These are phyloP conservation scores for Mariannaea sp. DNA, from an alignment of 2,329 filamentous ascomycete genomes.

Conservation along the genomic window DNA sequence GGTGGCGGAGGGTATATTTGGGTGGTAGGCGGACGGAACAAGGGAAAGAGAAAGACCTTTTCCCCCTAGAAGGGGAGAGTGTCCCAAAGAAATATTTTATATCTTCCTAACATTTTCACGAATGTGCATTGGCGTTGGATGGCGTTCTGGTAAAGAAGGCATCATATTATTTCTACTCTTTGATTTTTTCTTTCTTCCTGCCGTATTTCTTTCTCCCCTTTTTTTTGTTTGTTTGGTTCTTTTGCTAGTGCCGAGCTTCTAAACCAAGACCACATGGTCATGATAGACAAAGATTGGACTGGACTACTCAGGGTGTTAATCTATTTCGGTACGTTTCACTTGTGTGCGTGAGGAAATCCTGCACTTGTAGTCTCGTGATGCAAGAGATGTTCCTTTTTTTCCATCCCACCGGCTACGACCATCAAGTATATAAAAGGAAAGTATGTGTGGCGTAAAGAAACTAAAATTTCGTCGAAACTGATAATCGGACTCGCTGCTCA, in stretches of 20 bases:
- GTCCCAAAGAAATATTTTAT: background rate
- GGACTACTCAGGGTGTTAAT: background rate
- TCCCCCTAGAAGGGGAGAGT: constrained; percentile 13
- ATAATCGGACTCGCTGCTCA: no score
- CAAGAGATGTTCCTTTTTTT: background rate
- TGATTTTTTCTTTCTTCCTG: background rate
- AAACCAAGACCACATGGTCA: constrained; percentile 2
- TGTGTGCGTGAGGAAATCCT: background rate
- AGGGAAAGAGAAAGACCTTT: background rate
- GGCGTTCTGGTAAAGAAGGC: constrained; percentile 31
- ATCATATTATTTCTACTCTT: background rate
- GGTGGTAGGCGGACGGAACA: background rate
- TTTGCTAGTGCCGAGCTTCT: constrained; percentile 3
- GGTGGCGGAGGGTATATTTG: constrained; percentile 25
- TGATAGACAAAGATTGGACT: constrained; percentile 27
- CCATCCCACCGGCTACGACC: no score
- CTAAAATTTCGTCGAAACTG: no score
- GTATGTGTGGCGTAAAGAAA: no score
- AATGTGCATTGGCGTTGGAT: constrained; percentile 30
- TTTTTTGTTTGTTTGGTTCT: background rate
- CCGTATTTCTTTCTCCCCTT: background rate
- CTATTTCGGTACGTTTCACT: background rate
- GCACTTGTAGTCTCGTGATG: background rate
- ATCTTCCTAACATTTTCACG: background rate
- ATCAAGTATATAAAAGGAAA: no score